These are phyloP conservation scores for Mycena leptocephala DNA, from an alignment of 768 basidiomycete genomes.

Conservation along the genomic window DNA sequence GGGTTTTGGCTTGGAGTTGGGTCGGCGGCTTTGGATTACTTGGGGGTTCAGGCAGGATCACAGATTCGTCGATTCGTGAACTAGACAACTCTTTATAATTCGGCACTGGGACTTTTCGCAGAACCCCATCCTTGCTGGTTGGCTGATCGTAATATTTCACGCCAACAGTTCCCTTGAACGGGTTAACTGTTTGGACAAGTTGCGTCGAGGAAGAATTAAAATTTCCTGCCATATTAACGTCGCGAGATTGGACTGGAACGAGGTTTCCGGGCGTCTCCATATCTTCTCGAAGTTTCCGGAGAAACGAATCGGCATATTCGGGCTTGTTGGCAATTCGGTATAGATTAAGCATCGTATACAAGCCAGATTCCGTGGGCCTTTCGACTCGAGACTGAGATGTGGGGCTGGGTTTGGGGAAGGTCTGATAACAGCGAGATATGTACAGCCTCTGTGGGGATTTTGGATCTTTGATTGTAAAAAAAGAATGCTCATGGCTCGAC, in stretches of 20 bases:
- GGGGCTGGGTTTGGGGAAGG: not conserved
- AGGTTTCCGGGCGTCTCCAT: not conserved
- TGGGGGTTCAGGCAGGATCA: not conserved
- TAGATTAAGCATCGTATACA: not conserved
- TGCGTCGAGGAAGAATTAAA: not conserved
- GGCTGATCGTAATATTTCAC: not conserved
- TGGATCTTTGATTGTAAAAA: not conserved
- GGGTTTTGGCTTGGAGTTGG: too few species aligned
- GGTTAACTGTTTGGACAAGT: too few species aligned
- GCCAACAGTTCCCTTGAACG: not conserved
- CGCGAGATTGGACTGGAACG: not conserved
- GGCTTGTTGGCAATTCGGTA: not conserved
- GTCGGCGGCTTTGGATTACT: too few species aligned
- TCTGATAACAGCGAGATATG: not conserved
- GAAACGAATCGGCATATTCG: not conserved
- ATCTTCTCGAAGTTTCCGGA: not conserved
- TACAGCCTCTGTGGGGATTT: not conserved
- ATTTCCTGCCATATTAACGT: not conserved
- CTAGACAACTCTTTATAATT: not conserved
- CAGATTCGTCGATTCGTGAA: not conserved
- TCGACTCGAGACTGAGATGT: not conserved
- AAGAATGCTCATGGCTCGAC: not conserved
- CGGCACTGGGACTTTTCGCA: not conserved
- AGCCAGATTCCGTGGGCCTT: not conserved
- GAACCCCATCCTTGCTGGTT: not conserved